Evolutionary conservation across 768 basidiomycete genomes (phyloP).

Genomic region (Tremella mesenterica): DNA sequence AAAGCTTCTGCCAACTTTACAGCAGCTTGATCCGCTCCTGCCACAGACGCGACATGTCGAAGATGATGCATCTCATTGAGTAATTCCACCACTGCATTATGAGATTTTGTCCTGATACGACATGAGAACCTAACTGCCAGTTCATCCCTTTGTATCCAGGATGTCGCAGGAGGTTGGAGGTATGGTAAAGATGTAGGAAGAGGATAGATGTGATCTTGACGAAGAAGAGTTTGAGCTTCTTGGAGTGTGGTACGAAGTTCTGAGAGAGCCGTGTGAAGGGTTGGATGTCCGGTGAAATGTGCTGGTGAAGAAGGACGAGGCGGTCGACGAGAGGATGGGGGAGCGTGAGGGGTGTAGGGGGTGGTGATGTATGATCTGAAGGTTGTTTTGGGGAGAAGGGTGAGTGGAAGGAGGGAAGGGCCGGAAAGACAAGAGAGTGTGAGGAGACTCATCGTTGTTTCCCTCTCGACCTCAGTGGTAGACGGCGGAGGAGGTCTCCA

Average conservation of each 20-base stretch:
- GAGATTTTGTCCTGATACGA: conserved; percentile 60
- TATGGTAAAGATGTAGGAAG: conserved; percentile 60
- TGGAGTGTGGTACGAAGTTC: conserved; percentile 59
- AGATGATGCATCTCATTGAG: conserved; percentile 36
- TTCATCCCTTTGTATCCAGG: conserved; percentile 62
- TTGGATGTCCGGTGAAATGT: conserved; percentile 73
- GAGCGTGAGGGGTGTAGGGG: not conserved
- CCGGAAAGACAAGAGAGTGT: too few species aligned
- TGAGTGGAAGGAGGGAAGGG: not conserved
- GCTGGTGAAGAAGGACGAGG: conserved; percentile 53
- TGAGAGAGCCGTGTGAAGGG: conserved; percentile 64
- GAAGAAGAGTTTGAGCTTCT: conserved; percentile 55
- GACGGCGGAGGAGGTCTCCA: not conserved
- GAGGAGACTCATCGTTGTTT: too few species aligned
- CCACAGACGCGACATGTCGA: conserved; percentile 26
- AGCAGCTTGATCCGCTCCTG: conserved; percentile 21
- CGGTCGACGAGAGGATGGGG: conserved; percentile 16
- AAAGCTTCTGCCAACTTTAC: conserved; percentile 15
- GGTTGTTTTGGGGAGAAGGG: not conserved
- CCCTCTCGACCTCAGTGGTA: too few species aligned
- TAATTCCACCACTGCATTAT: conserved; percentile 52
- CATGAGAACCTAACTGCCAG: conserved; percentile 55
- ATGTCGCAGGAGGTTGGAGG: conserved; percentile 54
- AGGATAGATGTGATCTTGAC: conserved; percentile 62
- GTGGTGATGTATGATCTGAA: not conserved